Conservation (phyloP, 371 early-diverging fungal species). For the Batkoa obscura region DNA sequence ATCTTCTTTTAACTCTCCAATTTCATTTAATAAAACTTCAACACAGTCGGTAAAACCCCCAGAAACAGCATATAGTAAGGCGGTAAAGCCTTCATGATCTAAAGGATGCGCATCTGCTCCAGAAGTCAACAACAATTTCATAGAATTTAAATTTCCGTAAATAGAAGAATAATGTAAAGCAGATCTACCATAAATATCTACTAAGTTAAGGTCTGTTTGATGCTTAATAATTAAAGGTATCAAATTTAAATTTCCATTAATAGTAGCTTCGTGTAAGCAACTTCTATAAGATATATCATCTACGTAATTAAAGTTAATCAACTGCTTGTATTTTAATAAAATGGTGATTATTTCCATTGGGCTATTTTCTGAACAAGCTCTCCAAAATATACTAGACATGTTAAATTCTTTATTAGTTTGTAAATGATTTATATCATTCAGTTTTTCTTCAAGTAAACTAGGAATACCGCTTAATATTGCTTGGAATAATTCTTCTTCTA, state of each 20-base stretch:
- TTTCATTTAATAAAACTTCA: constrained; percentile 34
- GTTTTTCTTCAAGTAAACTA: too few relatives aligned
- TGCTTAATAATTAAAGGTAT: constrained; percentile 31
- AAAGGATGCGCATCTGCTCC: constrained; percentile 35
- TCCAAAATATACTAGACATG: constrained; percentile 47
- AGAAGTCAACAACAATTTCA: constrained; percentile 35
- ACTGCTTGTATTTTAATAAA: constrained; percentile 34
- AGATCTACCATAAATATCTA: constrained; percentile 73
- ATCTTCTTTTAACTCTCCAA: constrained; percentile 12
- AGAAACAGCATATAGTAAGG: constrained; percentile 67
- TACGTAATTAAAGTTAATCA: constrained; percentile 50
- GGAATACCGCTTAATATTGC: constrained; percentile 20
- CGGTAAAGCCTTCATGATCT: constrained; percentile 79
- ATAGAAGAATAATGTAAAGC: constrained; percentile 85
- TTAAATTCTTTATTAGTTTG: not conserved
- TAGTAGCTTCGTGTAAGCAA: constrained; percentile 74
- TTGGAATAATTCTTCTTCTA: constrained; percentile 39
- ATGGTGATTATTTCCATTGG: constrained; percentile 28
- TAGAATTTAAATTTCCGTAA: constrained; percentile 59
- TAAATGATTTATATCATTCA: too few relatives aligned
- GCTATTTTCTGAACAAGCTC: constrained; percentile 52
- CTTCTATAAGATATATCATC: constrained; percentile 86
- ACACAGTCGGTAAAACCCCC: constrained; percentile 60
- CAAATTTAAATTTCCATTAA: constrained; percentile 43
- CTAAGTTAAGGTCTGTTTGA: constrained; percentile 35